Evolutionary conservation across 164 flowering plant species (phyloP), one percentile per base, ranked within the genome.

Genomic region (Aristolochia fimbriata): DNA sequence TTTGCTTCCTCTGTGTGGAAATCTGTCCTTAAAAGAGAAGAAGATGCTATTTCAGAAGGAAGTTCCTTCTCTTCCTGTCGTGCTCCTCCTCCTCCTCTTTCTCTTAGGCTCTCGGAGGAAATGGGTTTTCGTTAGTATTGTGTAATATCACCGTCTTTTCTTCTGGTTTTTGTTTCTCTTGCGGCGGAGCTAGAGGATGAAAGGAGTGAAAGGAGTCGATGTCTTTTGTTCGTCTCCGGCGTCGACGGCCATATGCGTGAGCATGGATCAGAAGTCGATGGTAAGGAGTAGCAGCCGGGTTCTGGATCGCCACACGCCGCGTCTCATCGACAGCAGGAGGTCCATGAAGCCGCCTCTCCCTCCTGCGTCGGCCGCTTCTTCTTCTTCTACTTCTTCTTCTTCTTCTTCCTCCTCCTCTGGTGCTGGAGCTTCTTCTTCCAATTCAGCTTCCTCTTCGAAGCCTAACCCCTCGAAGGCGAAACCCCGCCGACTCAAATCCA

Each of bases 171-270:
- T n/a, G n/a, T n/a, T 62, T 59, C 19, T 30, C 21, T 54, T 41
- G 60, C 51, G 19, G 52, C 22, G 11, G 22, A 49, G n/a, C n/a
- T n/a, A n/a, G 15, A 49, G 12, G 43, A 22, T 23, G 30, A 24
- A 20, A 23, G 16, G 43, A 23, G 86, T 89, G 97, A 86, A 82
- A 73, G 59, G 82, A 68, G 71, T 84, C 47, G 87, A 87, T 48
- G 47, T 87, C 37, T 83, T 83, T 53, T 87, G 97, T 62, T 73
- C 85, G 23, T 81, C 97, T 27, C 87, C 81, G 30, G 85, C 94
- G 43, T 87, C 97, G 41, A 85, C 92, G 16, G 97, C 97, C 19
- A 79, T 87, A 65, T 83, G 87, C 60, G 69, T 80, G 3, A 78
- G 84, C 77, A 57, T 70, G 64, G 88, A 80, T 54, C 79, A 71